phyloP scores from a whole-genome alignment of 176 grass and related monocot genomes.

The Avena insularis region DNA sequence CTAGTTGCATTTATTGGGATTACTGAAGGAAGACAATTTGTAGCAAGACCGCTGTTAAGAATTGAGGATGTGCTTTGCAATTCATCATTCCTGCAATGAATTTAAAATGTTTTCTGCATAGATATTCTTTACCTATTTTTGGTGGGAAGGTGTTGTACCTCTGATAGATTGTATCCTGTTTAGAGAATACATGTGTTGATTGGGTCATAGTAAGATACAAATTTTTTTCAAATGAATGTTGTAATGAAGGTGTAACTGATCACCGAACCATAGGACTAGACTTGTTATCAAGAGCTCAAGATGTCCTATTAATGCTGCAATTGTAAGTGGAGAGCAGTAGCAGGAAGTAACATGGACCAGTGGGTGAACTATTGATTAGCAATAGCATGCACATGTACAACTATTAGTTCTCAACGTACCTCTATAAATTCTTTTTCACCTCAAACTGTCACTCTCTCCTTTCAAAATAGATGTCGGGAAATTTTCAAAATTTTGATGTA shows the following conservation, averaged over 20 bases:
- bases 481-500: too few species aligned
- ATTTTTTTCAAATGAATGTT: not conserved
- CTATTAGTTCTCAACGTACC: not conserved
- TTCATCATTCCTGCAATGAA: not conserved
- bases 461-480: too few species aligned
- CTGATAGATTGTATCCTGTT: not conserved
- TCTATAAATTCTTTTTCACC: not conserved
- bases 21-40: not conserved
- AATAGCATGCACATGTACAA: not conserved
- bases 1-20: not conserved
- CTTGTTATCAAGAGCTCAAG: not conserved
- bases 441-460: not conserved
- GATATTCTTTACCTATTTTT: not conserved
- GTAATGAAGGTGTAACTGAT: not conserved
- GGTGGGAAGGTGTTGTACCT: not conserved
- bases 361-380: not conserved
- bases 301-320: not conserved
- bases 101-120: not conserved
- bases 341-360: not conserved
- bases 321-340: not conserved
- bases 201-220: not conserved
- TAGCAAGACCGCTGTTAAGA: not conserved
- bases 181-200: not conserved
- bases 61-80: not conserved
- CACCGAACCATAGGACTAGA: not conserved